Conservation (phyloP, 2,329 filamentous ascomycete genomes). For the Thielaviopsis cerberus region DNA sequence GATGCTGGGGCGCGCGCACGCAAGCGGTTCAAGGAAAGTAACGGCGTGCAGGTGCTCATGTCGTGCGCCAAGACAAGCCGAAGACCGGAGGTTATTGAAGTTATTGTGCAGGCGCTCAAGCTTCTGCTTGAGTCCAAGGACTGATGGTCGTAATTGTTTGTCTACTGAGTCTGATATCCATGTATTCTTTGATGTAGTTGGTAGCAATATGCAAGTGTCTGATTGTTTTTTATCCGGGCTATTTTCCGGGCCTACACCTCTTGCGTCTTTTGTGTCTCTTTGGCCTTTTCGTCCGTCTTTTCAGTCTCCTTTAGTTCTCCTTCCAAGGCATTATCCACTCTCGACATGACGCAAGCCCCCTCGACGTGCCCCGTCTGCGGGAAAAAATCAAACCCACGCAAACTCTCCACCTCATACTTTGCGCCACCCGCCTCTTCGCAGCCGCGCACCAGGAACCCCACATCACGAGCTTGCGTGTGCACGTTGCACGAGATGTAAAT, state of each 20-base stretch:
- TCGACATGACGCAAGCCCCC: conserved; percentile 23
- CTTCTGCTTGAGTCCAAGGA: conserved; percentile 31
- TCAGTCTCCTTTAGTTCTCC: conserved; percentile 12
- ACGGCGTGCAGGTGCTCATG: conserved; percentile 50
- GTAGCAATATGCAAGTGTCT: background rate
- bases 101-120: conserved; percentile 57
- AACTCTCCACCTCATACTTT: conserved; percentile 71
- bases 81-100: conserved; percentile 49
- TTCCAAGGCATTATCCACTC: conserved; percentile 2
- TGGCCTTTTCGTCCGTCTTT: conserved; percentile 6
- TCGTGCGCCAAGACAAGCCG: conserved; percentile 50
- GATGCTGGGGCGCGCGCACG: conserved; percentile 43
- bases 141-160: conserved; percentile 4
- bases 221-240: too few relatives aligned
- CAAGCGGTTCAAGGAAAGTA: conserved; percentile 40
- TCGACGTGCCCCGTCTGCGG: conserved; percentile 64
- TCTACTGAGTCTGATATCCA: too few relatives aligned
- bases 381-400: conserved; percentile 93
- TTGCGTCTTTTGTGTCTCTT: background rate
- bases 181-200: background rate
- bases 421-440: conserved; percentile 19
- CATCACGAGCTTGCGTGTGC: conserved; percentile 86
- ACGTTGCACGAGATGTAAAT: conserved; percentile 97
- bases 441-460: conserved; percentile 70
- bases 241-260: background rate